phyloP scores from a whole-genome alignment of 495 filamentous ascomycete genomes.

The Xylaria bambusicola region DNA sequence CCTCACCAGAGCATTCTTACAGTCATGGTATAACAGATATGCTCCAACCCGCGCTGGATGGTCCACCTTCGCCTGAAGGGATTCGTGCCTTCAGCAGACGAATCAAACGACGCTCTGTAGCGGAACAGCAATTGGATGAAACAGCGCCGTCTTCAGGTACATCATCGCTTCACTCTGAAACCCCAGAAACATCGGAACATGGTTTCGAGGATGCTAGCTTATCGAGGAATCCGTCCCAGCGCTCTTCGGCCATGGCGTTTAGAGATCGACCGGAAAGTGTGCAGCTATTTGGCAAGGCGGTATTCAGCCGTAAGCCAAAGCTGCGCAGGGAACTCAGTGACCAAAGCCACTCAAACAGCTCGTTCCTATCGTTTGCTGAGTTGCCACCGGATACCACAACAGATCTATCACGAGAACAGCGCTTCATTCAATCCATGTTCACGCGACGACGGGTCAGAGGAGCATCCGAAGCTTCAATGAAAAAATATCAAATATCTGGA shows the following conservation, averaged over 20 bases:
- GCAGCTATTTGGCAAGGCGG: constrained; percentile 55
- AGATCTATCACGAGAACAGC: constrained; percentile 35
- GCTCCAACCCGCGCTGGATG: constrained; percentile 53
- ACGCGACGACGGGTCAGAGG: constrained; percentile 43
- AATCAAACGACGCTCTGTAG: constrained; percentile 48
- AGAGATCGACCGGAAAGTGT: constrained; percentile 55
- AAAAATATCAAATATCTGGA: constrained; percentile 64
- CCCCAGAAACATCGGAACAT: constrained; percentile 47
- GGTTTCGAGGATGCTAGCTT: constrained; percentile 41
- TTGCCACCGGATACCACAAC: constrained; percentile 28
- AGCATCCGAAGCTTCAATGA: constrained; percentile 33
- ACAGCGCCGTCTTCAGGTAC: constrained; percentile 50
- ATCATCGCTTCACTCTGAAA: constrained; percentile 45
- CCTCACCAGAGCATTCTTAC: constrained; percentile 24
- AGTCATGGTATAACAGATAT: constrained; percentile 33
- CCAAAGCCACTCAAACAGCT: constrained; percentile 40
- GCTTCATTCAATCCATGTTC: constrained; percentile 46
- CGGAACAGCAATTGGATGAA: constrained; percentile 48
- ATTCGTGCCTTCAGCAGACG: constrained; percentile 54
- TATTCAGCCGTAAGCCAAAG: constrained; percentile 50
- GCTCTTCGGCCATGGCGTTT: constrained; percentile 47
- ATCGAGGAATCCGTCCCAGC: constrained; percentile 52
- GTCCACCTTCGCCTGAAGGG: constrained; percentile 55
- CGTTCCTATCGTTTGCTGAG: constrained; percentile 41
- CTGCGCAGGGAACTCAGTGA: constrained; percentile 45